Percentiles rank a stretch among this genome's conserved stretches.
Evolutionary conservation across 1,284 basidiomycete species (phyloP).

Genomic region (Thecaphora thlaspeos): DNA sequence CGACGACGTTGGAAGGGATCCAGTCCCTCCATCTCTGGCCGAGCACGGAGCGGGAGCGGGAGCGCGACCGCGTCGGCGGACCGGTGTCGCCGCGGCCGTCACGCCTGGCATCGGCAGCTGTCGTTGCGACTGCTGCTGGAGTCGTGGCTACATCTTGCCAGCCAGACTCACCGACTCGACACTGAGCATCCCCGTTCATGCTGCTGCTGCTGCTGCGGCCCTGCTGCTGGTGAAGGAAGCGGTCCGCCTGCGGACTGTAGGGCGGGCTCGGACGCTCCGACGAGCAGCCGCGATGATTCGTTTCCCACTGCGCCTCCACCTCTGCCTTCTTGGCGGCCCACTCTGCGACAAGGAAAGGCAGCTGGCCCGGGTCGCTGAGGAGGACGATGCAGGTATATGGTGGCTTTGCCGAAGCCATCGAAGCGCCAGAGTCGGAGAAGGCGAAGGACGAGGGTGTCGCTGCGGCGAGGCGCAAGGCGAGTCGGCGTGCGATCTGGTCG

Average conservation of each 20-base stretch:
- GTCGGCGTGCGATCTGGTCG: constrained; percentile 26
- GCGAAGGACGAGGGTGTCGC: constrained; percentile 32
- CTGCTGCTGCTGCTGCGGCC: too few species aligned
- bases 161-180: too few species aligned
- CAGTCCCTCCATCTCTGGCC: constrained; percentile 3
- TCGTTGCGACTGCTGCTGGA: too few species aligned
- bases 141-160: too few species aligned
- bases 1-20: constrained; percentile 34
- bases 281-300: neutral
- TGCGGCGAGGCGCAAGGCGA: constrained; percentile 29
- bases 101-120: too few species aligned
- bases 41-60: neutral
- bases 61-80: too few species aligned
- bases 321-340: constrained; percentile 38
- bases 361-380: constrained; percentile 26
- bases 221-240: too few species aligned
- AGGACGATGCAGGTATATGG: constrained; percentile 41
- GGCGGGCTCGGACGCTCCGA: neutral
- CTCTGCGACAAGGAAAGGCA: constrained; percentile 32
- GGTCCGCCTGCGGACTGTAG: neutral
- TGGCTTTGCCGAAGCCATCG: constrained; percentile 15
- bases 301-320: constrained; percentile 15
- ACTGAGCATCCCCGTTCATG: too few species aligned
- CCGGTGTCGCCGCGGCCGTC: too few species aligned
- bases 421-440: constrained; percentile 21